A percentile compares a stretch with the other conserved stretches of the same genome.
These are phyloP conservation scores for Actinomortierella ambigua DNA, from an alignment of 371 early-diverging fungal genomes.

Conservation along the genomic window DNA sequence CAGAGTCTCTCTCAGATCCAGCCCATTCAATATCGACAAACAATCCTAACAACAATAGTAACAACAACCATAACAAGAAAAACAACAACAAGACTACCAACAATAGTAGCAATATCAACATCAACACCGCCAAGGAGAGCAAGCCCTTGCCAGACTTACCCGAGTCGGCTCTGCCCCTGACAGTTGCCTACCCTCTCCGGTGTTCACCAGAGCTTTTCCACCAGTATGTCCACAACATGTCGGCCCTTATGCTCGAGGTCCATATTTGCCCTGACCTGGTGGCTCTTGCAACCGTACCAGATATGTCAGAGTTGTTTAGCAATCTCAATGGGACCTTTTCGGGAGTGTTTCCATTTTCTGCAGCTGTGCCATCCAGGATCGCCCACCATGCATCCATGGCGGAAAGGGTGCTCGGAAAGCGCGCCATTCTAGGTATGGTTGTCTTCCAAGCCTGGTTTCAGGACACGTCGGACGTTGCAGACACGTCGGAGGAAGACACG, in stretches of 20 bases:
- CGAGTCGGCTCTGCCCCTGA: constrained; percentile 27
- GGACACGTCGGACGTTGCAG: constrained; percentile 36
- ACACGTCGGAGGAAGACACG: constrained; percentile 30
- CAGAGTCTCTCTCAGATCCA: no score
- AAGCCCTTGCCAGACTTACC: constrained; percentile 37
- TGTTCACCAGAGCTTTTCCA: constrained; percentile 29
- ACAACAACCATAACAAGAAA: constrained; percentile 2
- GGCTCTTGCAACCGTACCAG: constrained; percentile 26
- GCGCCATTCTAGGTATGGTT: constrained; percentile 25
- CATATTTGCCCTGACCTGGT: constrained; percentile 27
- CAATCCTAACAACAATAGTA: constrained; percentile 2
- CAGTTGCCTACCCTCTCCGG: constrained; percentile 38
- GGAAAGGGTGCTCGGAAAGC: constrained; percentile 13
- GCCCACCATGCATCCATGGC: constrained; percentile 1
- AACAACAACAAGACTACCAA: constrained; percentile 6
- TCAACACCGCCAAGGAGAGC: constrained; percentile 1
- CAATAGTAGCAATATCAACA: background rate
- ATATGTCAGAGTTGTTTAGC: constrained; percentile 23
- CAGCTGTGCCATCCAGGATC: background rate
- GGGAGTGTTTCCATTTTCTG: constrained; percentile 27
- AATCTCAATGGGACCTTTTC: constrained; percentile 40
- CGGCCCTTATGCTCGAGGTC: constrained; percentile 27
- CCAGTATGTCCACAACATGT: constrained; percentile 30
- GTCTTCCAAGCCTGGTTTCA: constrained; percentile 44
- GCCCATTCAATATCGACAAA: constrained; percentile 3